A percentile compares a stretch with the other conserved stretches of the same genome.
Evolutionary conservation across 2,329 filamentous ascomycete species (phyloP).

Genomic region (Lachnellula arida): DNA sequence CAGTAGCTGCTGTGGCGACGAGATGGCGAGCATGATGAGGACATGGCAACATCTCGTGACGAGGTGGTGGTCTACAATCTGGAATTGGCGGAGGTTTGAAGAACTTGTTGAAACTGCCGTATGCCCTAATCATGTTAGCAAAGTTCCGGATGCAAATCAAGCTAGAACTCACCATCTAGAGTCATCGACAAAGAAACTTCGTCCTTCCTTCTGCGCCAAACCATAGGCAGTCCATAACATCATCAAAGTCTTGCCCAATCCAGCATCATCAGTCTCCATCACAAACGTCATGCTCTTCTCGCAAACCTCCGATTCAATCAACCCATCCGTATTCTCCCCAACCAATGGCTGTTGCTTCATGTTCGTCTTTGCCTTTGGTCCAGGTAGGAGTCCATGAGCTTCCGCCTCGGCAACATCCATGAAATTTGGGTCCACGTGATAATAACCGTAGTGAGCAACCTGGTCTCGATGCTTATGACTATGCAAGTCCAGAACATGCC

Average conservation of each 20-base stretch:
- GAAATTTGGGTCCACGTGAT: slow-evolving; percentile 62
- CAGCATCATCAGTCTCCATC: slow-evolving; percentile 68
- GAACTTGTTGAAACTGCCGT: slow-evolving; percentile 68
- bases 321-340: slow-evolving; percentile 41
- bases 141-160: neutral
- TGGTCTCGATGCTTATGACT: slow-evolving; percentile 40
- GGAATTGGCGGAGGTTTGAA: slow-evolving; percentile 64
- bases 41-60: slow-evolving; percentile 73
- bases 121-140: slow-evolving; percentile 48
- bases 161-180: slow-evolving; percentile 54
- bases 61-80: slow-evolving; percentile 65
- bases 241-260: slow-evolving; percentile 72
- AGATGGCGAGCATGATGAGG: slow-evolving; percentile 72
- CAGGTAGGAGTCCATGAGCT: slow-evolving; percentile 52
- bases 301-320: slow-evolving; percentile 55
- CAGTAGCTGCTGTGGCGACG: slow-evolving; percentile 66
- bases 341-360: slow-evolving; percentile 37
- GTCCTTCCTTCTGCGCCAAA: slow-evolving; percentile 66
- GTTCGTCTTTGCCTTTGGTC: slow-evolving; percentile 32
- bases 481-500: slow-evolving; percentile 49
- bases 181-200: slow-evolving; percentile 82
- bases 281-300: slow-evolving; percentile 70
- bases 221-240: slow-evolving; percentile 81
- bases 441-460: slow-evolving; percentile 47
- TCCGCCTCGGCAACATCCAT: slow-evolving; percentile 72